phyloP scores from a whole-genome alignment of 208 protist species.

The Acanthamoeba divionensis region DNA sequence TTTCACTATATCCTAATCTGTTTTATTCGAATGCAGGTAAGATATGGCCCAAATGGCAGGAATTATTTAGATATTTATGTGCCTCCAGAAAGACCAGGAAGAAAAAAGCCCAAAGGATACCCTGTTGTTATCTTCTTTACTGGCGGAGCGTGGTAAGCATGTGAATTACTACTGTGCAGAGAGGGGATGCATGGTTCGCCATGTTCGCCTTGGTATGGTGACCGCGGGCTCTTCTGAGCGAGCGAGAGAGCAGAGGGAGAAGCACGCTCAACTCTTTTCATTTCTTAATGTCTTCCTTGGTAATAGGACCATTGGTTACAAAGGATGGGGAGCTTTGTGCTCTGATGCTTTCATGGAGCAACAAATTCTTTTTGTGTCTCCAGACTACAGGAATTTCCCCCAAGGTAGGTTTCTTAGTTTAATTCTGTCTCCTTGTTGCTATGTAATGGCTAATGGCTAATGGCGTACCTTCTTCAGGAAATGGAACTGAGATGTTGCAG shows the following conservation, averaged over 20 bases:
- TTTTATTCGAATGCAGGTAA: not conserved
- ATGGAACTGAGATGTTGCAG: constrained; percentile 1
- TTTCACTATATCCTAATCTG: not conserved
- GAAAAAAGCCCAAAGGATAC: not conserved
- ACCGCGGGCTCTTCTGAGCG: no score
- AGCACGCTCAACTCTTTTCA: not conserved
- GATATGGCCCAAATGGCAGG: not conserved
- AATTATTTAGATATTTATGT: constrained; percentile 31
- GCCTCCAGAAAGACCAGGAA: not conserved
- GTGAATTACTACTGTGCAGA: no score
- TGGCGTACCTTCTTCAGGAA: no score
- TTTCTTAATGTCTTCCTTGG: not conserved
- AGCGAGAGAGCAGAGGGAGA: no score
- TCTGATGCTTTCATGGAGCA: not conserved
- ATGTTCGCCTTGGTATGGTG: no score
- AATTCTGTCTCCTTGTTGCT: no score
- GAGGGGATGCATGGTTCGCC: no score
- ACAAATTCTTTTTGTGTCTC: not conserved
- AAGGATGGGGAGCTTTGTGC: not conserved
- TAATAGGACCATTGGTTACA: constrained; percentile 40
- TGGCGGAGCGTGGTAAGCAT: not conserved
- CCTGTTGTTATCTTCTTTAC: constrained; percentile 11
- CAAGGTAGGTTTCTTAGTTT: no score
- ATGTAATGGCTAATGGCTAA: no score
- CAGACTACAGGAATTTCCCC: constrained; percentile 36